A percentile compares a stretch with the other conserved stretches of the same genome.
Conservation (phyloP, 2,329 filamentous ascomycete species). For the Pseudogymnoascus sp. region DNA sequence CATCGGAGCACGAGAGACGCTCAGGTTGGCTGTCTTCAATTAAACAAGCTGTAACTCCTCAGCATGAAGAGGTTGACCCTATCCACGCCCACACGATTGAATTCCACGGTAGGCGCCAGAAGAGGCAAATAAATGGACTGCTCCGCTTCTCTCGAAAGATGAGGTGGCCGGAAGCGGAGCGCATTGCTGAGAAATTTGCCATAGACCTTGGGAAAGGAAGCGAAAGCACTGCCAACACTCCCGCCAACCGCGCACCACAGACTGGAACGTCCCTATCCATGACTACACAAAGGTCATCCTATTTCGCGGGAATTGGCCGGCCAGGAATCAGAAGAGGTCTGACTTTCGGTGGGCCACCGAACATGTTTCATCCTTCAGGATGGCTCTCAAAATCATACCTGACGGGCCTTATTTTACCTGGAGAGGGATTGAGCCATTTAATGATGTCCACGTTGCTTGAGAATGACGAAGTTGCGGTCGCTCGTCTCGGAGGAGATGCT, state of each 20-base stretch:
- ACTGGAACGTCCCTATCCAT: slow-evolving; percentile 25
- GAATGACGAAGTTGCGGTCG: slow-evolving; percentile 53
- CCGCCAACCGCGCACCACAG: slow-evolving; percentile 12
- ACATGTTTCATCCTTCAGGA: slow-evolving; percentile 50
- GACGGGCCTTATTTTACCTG: slow-evolving; percentile 57
- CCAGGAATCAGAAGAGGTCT: slow-evolving; percentile 20
- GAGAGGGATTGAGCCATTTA: slow-evolving; percentile 54
- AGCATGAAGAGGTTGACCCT: slow-evolving; percentile 12
- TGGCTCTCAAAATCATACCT: slow-evolving; percentile 64
- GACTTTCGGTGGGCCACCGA: slow-evolving; percentile 41
- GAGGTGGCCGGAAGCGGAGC: slow-evolving; percentile 54
- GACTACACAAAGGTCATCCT: slow-evolving; percentile 23
- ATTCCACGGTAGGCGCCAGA: slow-evolving; percentile 38
- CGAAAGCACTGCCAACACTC: slow-evolving; percentile 21
- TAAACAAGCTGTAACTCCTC: slow-evolving; percentile 6
- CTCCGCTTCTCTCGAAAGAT: slow-evolving; percentile 57
- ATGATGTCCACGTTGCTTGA: slow-evolving; percentile 60
- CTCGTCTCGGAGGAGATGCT: slow-evolving; percentile 50
- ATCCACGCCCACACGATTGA: slow-evolving; percentile 8
- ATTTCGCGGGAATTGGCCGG: slow-evolving; percentile 26
- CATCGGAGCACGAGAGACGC: neutral
- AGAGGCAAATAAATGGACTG: slow-evolving; percentile 53
- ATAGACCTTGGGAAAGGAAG: slow-evolving; percentile 24
- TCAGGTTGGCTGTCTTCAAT: neutral
- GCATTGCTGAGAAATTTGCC: slow-evolving; percentile 21